Percentiles rank a stretch among this genome's conserved stretches.
phyloP scores from a whole-genome alignment of 768 basidiomycete genomes.

The Lactarius hengduanensis region DNA sequence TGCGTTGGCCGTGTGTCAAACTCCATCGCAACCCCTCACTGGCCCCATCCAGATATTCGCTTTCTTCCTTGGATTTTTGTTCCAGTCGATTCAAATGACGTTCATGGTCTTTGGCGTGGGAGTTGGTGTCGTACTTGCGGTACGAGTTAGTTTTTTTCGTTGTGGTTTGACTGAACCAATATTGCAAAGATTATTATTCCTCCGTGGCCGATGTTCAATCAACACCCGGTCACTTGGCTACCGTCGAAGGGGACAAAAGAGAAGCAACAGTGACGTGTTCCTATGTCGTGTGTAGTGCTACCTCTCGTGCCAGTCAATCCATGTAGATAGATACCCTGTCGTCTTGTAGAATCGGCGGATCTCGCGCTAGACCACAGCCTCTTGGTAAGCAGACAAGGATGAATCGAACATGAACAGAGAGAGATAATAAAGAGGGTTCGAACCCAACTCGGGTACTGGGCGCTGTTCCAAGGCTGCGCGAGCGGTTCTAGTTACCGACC shows the following conservation, averaged over 20 bases:
- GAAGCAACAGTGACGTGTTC: conserved; percentile 26
- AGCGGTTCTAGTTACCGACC: conserved; percentile 46
- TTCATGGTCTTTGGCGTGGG: conserved; percentile 47
- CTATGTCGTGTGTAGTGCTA: not conserved
- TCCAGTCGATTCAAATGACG: conserved; percentile 55
- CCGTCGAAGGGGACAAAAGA: conserved; percentile 38
- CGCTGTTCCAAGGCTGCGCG: conserved; percentile 38
- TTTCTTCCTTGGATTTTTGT: conserved; percentile 55
- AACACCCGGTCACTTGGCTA: conserved; percentile 62
- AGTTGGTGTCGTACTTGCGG: conserved; percentile 24
- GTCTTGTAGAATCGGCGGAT: no score
- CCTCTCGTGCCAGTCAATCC: not conserved
- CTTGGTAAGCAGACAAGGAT: not conserved
- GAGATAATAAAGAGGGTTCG: not conserved
- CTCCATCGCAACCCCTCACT: not conserved
- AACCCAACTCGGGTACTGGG: not conserved
- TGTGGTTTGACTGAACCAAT: conserved; percentile 7
- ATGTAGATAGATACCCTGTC: not conserved
- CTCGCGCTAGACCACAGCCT: not conserved
- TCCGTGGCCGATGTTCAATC: conserved; percentile 67
- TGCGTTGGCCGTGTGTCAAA: conserved; percentile 34
- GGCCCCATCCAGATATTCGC: conserved; percentile 44
- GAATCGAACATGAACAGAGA: not conserved
- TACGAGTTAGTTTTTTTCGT: conserved; percentile 27
- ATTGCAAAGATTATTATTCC: conserved; percentile 55